Conservation (phyloP, 2,329 filamentous ascomycete species). For the Aspergillus versicolor region DNA sequence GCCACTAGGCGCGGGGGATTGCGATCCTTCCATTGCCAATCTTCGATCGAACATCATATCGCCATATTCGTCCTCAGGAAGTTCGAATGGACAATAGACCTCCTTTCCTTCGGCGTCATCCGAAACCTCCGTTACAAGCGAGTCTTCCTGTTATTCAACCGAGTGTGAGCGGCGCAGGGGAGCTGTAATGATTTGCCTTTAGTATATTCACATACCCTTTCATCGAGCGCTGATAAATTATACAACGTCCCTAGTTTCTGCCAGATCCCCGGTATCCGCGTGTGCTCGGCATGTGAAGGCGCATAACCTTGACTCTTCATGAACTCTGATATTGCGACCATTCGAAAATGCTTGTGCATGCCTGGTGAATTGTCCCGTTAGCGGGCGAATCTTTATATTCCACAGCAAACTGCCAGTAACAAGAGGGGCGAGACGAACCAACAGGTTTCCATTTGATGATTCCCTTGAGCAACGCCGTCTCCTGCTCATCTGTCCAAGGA, state of each 20-base stretch:
- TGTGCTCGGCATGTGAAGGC: constrained; percentile 67
- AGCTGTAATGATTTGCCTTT: background rate
- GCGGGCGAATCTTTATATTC: background rate
- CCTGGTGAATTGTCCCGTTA: constrained; percentile 42
- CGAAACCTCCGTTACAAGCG: constrained; percentile 55
- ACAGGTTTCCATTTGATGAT: constrained; percentile 97
- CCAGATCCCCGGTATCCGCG: constrained; percentile 89
- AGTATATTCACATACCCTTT: constrained; percentile 65
- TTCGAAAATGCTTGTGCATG: constrained; percentile 91
- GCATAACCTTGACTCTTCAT: constrained; percentile 76
- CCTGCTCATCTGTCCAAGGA: constrained; percentile 93
- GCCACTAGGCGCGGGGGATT: constrained; percentile 39
- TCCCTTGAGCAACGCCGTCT: constrained; percentile 87
- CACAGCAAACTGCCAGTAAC: background rate
- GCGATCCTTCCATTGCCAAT: constrained; percentile 44
- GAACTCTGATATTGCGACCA: constrained; percentile 80
- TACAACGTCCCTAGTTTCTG: constrained; percentile 79
- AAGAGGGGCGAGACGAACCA: constrained; percentile 51
- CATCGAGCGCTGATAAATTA: constrained; percentile 81
- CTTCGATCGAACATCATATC: constrained; percentile 50
- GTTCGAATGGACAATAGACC: constrained; percentile 65
- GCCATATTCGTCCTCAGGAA: constrained; percentile 55
- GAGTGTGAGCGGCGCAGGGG: background rate
- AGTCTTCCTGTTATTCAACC: constrained; percentile 49
- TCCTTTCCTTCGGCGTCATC: constrained; percentile 55